A percentile compares a stretch with the other conserved stretches of the same genome.
Conservation (phyloP, 345 rosid genomes). For the Populus davidiana region DNA sequence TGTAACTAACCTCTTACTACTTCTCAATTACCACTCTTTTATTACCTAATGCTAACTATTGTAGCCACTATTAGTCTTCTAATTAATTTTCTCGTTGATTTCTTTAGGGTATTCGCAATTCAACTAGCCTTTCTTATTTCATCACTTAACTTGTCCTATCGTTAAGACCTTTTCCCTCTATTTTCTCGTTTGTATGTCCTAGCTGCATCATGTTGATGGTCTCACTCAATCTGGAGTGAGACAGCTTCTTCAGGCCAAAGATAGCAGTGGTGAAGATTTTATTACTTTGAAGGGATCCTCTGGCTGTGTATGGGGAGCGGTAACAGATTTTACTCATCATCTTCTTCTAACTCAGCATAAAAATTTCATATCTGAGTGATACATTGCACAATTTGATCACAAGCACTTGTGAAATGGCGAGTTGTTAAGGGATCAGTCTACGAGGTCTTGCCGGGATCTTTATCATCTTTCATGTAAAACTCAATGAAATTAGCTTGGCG, state of each 20-base stretch:
- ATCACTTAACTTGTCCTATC: too few species aligned
- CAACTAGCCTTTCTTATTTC: too few species aligned
- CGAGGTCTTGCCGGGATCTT: too few species aligned
- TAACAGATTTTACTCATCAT: slow-evolving; percentile 37
- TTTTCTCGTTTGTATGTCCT: slow-evolving; percentile 14
- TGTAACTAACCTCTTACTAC: slow-evolving; percentile 41
- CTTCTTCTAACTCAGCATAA: background rate
- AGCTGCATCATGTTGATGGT: slow-evolving; percentile 91
- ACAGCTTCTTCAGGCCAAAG: slow-evolving; percentile 50
- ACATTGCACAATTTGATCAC: too few species aligned
- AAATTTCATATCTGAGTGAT: background rate
- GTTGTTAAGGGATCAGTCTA: too few species aligned
- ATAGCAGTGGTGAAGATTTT: slow-evolving; percentile 35
- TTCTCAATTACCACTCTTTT: background rate
- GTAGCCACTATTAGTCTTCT: too few species aligned
- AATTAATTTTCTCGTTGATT: too few species aligned
- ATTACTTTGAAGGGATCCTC: slow-evolving; percentile 65
- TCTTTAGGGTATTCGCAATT: too few species aligned
- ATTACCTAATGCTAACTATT: background rate
- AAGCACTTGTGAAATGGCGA: too few species aligned
- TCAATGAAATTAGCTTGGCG: too few species aligned
- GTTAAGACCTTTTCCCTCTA: too few species aligned
- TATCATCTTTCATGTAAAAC: too few species aligned
- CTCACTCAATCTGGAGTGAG: slow-evolving; percentile 57
- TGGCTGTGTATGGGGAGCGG: slow-evolving; percentile 71